Percentiles rank a stretch among this genome's conserved stretches.
Evolutionary conservation across 2,329 filamentous ascomycete genomes (phyloP).

Genomic region (Nemania abortiva): DNA sequence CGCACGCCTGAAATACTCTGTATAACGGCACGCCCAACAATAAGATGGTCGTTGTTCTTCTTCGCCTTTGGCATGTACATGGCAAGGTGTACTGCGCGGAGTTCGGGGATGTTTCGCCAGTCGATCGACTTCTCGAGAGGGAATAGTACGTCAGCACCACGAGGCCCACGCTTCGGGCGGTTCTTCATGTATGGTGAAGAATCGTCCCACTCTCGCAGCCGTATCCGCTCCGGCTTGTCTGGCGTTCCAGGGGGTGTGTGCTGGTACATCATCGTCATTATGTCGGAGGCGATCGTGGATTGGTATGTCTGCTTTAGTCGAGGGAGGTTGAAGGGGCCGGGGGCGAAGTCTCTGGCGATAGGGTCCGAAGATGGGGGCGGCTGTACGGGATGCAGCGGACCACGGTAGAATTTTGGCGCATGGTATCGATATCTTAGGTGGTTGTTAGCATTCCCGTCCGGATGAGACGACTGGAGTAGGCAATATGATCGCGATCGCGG

Average conservation of each 20-base stretch:
- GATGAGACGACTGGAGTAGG: neutral
- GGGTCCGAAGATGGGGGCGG: constrained; percentile 89
- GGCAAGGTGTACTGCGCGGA: constrained; percentile 85
- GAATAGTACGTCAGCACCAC: constrained; percentile 79
- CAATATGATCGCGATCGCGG: constrained; percentile 3
- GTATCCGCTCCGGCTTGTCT: constrained; percentile 66
- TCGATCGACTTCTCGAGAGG: constrained; percentile 79
- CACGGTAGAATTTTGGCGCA: constrained; percentile 93
- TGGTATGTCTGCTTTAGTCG: constrained; percentile 92
- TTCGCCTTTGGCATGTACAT: constrained; percentile 77
- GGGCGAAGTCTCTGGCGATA: constrained; percentile 86
- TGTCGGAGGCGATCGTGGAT: constrained; percentile 85
- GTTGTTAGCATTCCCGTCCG: constrained; percentile 17
- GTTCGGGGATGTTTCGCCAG: constrained; percentile 86
- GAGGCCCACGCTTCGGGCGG: constrained; percentile 83
- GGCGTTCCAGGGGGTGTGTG: constrained; percentile 84
- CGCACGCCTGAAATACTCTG: constrained; percentile 87
- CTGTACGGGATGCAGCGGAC: constrained; percentile 92
- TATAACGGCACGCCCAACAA: constrained; percentile 84
- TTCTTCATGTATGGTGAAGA: constrained; percentile 96
- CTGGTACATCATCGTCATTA: constrained; percentile 88
- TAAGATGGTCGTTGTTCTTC: constrained; percentile 78
- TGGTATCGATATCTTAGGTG: constrained; percentile 87
- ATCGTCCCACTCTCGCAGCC: constrained; percentile 87
- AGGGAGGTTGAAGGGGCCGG: constrained; percentile 89